A percentile compares a stretch with the other conserved stretches of the same genome.
Conservation (phyloP, 2,329 filamentous ascomycete species). For the Helotiales sp. region DNA sequence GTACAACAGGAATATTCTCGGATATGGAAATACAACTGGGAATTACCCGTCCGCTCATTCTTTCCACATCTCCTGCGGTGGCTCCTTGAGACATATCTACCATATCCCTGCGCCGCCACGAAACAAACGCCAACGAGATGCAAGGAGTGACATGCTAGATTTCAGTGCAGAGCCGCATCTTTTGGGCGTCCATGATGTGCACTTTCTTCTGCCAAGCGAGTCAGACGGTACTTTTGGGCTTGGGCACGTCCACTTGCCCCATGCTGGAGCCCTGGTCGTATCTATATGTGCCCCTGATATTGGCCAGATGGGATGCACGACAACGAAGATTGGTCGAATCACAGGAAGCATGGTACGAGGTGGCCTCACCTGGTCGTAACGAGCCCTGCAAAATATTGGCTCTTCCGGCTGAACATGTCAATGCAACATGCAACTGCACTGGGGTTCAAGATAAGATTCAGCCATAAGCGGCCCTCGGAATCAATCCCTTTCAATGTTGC, state of each 20-base stretch:
- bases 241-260: conserved; percentile 13
- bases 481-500: conserved; percentile 13
- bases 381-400: neutral
- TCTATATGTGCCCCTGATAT: conserved; percentile 12
- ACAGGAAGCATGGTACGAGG: conserved; percentile 8
- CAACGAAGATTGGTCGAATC: conserved; percentile 14
- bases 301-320: conserved; percentile 5
- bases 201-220: conserved; percentile 17
- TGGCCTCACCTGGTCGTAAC: neutral
- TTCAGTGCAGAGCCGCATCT: conserved; percentile 20
- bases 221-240: conserved; percentile 8
- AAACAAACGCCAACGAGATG: conserved; percentile 5
- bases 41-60: neutral
- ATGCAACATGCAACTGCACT: conserved; percentile 2
- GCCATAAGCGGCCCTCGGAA: conserved; percentile 22
- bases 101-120: neutral
- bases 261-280: neutral
- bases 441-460: conserved; percentile 32
- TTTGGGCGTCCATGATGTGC: conserved; percentile 13
- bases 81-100: neutral
- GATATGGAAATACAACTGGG: neutral
- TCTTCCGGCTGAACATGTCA: conserved; percentile 2
- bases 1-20: neutral
- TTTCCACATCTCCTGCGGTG: neutral
- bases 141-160: conserved; percentile 15